A percentile compares a stretch with the other conserved stretches of the same genome.
Evolutionary conservation across 257 asterid species (phyloP).

Genomic region (Solanum chilense): DNA sequence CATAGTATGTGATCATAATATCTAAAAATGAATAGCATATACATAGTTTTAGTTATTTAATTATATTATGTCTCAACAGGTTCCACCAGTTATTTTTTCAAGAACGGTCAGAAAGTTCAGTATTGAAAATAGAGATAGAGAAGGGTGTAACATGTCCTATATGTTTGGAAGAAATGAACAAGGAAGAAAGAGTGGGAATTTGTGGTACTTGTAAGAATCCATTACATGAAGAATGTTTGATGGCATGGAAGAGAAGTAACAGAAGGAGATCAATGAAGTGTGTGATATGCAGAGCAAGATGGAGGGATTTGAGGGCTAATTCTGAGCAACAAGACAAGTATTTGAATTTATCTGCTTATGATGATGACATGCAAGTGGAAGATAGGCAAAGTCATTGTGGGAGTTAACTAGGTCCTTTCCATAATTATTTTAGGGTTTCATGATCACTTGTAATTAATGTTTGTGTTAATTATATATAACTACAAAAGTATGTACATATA

Average conservation of each 20-base stretch:
- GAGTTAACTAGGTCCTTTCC: neutral
- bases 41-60: neutral
- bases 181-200: conserved; percentile 51
- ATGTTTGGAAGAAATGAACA: conserved; percentile 77
- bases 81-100: conserved; percentile 45
- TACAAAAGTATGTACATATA: neutral
- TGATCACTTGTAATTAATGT: neutral
- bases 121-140: conserved; percentile 19
- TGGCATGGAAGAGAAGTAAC: conserved; percentile 74
- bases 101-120: conserved; percentile 3
- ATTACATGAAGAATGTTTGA: conserved; percentile 75
- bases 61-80: neutral
- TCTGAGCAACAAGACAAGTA: conserved; percentile 53
- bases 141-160: conserved; percentile 60
- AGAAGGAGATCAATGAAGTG: conserved; percentile 67
- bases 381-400: neutral
- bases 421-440: neutral
- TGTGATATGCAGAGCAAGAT: conserved; percentile 91
- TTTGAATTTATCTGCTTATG: conserved; percentile 71
- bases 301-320: conserved; percentile 37
- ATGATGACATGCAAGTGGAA: conserved; percentile 9
- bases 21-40: neutral
- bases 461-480: neutral
- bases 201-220: conserved; percentile 70
- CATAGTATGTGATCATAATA: neutral